Evolutionary conservation across 1,284 basidiomycete genomes (phyloP).

Genomic region (Trametes versicolor): DNA sequence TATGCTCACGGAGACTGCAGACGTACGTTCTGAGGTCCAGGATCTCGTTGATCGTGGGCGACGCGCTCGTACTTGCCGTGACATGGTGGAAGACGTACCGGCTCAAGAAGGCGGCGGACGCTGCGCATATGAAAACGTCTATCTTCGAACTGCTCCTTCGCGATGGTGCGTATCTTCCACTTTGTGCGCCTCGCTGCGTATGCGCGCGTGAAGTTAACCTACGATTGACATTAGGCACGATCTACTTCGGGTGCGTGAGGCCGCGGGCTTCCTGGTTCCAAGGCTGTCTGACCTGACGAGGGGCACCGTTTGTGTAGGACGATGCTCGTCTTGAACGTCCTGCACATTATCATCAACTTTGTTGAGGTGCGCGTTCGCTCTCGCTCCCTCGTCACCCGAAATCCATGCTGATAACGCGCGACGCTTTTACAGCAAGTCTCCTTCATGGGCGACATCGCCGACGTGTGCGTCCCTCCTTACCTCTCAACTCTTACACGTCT

Average conservation of each 20-base stretch:
- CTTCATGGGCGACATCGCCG: conserved; percentile 14
- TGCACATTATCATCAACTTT: conserved; percentile 18
- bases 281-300: no score
- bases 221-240: not conserved
- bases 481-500: not conserved
- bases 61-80: conserved; percentile 12
- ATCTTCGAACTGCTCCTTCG: conserved; percentile 15
- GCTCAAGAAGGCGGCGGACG: conserved; percentile 18
- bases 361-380: conserved; percentile 4
- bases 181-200: not conserved
- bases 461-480: conserved; percentile 1
- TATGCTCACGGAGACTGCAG: no score
- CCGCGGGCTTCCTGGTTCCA: no score
- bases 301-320: not conserved
- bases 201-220: not conserved
- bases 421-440: not conserved
- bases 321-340: conserved; percentile 19
- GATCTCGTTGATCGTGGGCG: conserved; percentile 5
- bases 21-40: conserved; percentile 8
- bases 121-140: conserved; percentile 7
- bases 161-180: conserved; percentile 5
- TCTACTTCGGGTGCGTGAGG: not conserved
- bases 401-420: no score
- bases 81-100: conserved; percentile 23
- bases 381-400: not conserved